A percentile compares a stretch with the other conserved stretches of the same genome.
These are phyloP conservation scores for Cicer chorassanicum DNA, from an alignment of 306 rosid species.

Conservation along the genomic window DNA sequence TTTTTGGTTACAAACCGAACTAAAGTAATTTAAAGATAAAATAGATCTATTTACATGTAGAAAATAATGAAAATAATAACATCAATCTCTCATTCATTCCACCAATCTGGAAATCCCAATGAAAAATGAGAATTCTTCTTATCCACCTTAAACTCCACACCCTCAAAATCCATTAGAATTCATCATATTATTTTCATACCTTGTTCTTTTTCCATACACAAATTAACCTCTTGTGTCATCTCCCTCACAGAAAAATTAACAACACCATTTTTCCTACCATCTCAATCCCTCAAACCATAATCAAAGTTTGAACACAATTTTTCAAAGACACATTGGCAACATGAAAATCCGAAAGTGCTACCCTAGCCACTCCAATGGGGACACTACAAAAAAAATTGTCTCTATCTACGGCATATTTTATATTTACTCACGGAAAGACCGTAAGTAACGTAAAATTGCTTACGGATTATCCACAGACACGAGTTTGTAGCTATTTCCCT, in stretches of 20 bases:
- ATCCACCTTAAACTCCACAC: not conserved
- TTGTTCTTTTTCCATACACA: not conserved
- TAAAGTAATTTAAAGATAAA: too few relatives aligned
- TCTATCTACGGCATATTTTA: too few relatives aligned
- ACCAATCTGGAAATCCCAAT: not conserved
- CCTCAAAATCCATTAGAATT: not conserved
- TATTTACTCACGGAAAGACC: too few relatives aligned
- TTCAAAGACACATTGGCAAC: constrained; percentile 40
- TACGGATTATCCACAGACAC: too few relatives aligned
- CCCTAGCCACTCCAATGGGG: constrained; percentile 53
- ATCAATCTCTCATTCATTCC: too few relatives aligned
- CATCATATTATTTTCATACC: not conserved
- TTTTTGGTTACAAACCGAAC: too few relatives aligned
- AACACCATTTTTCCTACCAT: constrained; percentile 62
- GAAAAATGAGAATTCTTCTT: not conserved
- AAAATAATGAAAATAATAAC: too few relatives aligned
- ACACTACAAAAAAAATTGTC: too few relatives aligned
- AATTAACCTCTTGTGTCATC: constrained; percentile 8
- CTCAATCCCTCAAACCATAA: constrained; percentile 57
- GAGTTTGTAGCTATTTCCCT: too few relatives aligned
- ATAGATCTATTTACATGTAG: too few relatives aligned
- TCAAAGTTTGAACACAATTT: constrained; percentile 48
- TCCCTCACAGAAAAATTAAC: constrained; percentile 56
- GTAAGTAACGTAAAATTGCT: too few relatives aligned
- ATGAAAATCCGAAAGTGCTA: constrained; percentile 58